Conservation (phyloP, 2,329 filamentous ascomycete genomes). For the Cercospora sp. region DNA sequence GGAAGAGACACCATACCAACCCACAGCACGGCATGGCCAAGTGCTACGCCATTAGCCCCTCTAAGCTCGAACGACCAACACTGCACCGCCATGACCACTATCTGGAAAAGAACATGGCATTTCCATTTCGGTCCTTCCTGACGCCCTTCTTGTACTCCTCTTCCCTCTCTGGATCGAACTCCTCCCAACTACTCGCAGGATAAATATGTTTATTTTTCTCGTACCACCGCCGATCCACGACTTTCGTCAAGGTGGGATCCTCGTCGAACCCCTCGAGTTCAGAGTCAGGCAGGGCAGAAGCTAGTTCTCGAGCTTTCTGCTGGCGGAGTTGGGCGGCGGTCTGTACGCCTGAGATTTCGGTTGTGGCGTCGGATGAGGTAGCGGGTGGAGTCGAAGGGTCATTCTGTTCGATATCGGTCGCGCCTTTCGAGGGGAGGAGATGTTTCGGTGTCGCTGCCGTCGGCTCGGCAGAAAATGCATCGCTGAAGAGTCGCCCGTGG, state of each 20-base stretch:
- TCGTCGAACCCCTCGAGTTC: slow-evolving; percentile 71
- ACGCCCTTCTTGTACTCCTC: slow-evolving; percentile 79
- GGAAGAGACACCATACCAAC: too few relatives aligned
- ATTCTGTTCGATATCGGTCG: neutral
- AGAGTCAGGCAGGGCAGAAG: slow-evolving; percentile 50
- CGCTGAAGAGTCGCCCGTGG: slow-evolving; percentile 69
- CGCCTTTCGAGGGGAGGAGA: slow-evolving; percentile 29
- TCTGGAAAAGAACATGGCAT: slow-evolving; percentile 71
- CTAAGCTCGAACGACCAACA: neutral
- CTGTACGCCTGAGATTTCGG: slow-evolving; percentile 19
- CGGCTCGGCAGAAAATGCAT: slow-evolving; percentile 62
- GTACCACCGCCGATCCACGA: slow-evolving; percentile 95
- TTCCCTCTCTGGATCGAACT: slow-evolving; percentile 86
- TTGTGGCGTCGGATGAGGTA: slow-evolving; percentile 7
- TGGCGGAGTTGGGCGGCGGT: slow-evolving; percentile 32
- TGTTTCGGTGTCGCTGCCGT: slow-evolving; percentile 46
- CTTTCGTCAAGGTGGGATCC: slow-evolving; percentile 82
- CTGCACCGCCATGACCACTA: neutral
- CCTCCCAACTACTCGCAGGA: slow-evolving; percentile 91
- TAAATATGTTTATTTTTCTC: slow-evolving; percentile 98
- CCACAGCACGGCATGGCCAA: neutral
- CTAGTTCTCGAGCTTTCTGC: slow-evolving; percentile 23
- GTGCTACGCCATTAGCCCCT: neutral
- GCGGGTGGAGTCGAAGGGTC: slow-evolving; percentile 6
- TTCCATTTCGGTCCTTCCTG: slow-evolving; percentile 81